Conservation (phyloP, 208 protist genomes). For the Naegleria gruberi region DNA sequence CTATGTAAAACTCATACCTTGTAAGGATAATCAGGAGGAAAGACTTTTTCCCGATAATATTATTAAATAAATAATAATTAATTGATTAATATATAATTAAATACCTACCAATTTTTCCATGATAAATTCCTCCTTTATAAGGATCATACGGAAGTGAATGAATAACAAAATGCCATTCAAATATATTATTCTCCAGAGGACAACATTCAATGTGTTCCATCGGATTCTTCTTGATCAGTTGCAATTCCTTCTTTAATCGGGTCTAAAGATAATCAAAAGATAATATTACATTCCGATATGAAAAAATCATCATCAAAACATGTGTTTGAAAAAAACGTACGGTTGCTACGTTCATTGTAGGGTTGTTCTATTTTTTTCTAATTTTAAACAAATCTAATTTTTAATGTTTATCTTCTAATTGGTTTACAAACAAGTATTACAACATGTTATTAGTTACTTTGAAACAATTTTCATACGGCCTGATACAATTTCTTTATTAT, state of each 20-base stretch:
- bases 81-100: neutral
- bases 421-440: too few relatives aligned
- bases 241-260: slow-evolving; percentile 55
- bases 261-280: slow-evolving; percentile 24
- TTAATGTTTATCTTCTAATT: too few relatives aligned
- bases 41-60: slow-evolving; percentile 30
- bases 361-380: too few relatives aligned
- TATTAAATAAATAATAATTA: neutral
- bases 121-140: slow-evolving; percentile 87
- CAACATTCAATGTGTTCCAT: slow-evolving; percentile 40
- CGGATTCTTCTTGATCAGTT: slow-evolving; percentile 35
- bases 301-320: too few relatives aligned
- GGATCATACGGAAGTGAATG: slow-evolving; percentile 58
- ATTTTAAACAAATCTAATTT: too few relatives aligned
- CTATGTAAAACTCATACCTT: too few relatives aligned
- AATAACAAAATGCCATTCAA: slow-evolving; percentile 88
- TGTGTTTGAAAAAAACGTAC: too few relatives aligned
- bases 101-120: slow-evolving; percentile 66
- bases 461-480: too few relatives aligned
- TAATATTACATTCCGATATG: too few relatives aligned
- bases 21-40: slow-evolving; percentile 89
- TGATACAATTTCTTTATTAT: too few relatives aligned
- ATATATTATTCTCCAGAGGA: slow-evolving; percentile 69
- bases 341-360: too few relatives aligned
- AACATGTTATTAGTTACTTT: too few relatives aligned